Evolutionary conservation across 2,329 filamentous ascomycete genomes (phyloP).

Genomic region (Ampelomyces quisqualis): DNA sequence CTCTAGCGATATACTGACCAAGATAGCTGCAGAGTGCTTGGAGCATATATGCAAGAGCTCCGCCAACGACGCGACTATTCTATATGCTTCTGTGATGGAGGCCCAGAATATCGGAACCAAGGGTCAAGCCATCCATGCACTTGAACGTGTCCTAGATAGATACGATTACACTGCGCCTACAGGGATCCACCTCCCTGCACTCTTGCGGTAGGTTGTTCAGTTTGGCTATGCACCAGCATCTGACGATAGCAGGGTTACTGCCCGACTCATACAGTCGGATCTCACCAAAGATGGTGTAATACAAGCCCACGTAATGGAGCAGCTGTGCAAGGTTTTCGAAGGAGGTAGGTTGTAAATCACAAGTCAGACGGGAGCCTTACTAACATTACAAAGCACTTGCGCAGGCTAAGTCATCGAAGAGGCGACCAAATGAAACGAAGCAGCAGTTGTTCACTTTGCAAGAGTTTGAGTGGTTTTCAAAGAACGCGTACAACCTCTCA

Average conservation of each 20-base stretch:
- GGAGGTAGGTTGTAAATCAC: slow-evolving; percentile 39
- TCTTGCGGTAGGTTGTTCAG: slow-evolving; percentile 59
- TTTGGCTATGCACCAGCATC: background rate
- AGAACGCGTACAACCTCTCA: slow-evolving; percentile 77
- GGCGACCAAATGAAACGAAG: slow-evolving; percentile 48
- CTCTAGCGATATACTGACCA: slow-evolving; percentile 9
- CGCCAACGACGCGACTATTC: slow-evolving; percentile 59
- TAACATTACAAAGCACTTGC: slow-evolving; percentile 50
- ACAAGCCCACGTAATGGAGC: slow-evolving; percentile 37
- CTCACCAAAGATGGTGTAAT: slow-evolving; percentile 38
- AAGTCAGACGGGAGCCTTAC: slow-evolving; percentile 6
- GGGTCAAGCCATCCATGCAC: slow-evolving; percentile 57
- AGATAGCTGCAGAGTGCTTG: slow-evolving; percentile 63
- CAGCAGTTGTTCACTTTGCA: slow-evolving; percentile 55
- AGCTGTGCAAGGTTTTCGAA: slow-evolving; percentile 60
- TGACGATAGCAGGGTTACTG: slow-evolving; percentile 44
- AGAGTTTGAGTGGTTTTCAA: slow-evolving; percentile 82
- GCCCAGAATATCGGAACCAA: slow-evolving; percentile 67
- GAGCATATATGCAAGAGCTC: slow-evolving; percentile 58
- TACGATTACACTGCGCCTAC: slow-evolving; percentile 52
- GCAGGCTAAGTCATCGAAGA: slow-evolving; percentile 47
- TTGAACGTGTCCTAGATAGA: slow-evolving; percentile 62
- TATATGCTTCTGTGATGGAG: slow-evolving; percentile 80
- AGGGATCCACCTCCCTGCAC: slow-evolving; percentile 60
- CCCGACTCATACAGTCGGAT: slow-evolving; percentile 49